phyloP scores from a whole-genome alignment of 2,329 filamentous ascomycete genomes.

The Periconia sp. region DNA sequence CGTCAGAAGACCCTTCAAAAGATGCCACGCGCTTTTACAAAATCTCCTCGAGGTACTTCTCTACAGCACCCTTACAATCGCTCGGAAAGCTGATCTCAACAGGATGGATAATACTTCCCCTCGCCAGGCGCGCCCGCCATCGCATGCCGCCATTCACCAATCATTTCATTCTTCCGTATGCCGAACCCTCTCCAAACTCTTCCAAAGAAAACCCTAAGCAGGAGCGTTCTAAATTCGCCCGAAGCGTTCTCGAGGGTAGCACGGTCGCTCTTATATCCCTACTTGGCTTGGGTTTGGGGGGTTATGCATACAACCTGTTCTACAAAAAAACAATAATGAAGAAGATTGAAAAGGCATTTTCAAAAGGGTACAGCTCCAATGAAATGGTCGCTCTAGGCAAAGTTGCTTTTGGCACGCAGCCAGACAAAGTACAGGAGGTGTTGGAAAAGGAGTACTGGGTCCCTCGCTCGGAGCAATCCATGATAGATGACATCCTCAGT shows the following conservation, averaged over 20 bases:
- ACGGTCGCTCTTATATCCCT: slow-evolving; percentile 38
- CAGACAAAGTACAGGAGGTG: slow-evolving; percentile 29
- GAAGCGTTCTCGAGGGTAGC: slow-evolving; percentile 38
- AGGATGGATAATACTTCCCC: slow-evolving; percentile 35
- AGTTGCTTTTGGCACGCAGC: slow-evolving; percentile 30
- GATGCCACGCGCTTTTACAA: slow-evolving; percentile 28
- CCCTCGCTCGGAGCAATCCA: slow-evolving; percentile 73
- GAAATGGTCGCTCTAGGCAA: slow-evolving; percentile 34
- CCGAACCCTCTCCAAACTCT: not conserved
- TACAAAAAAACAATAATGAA: slow-evolving; percentile 33
- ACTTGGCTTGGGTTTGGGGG: slow-evolving; percentile 34
- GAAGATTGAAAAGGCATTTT: slow-evolving; percentile 40
- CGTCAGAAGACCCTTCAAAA: not conserved
- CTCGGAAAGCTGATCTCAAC: slow-evolving; percentile 6
- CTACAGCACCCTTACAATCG: too few relatives aligned
- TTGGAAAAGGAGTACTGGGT: slow-evolving; percentile 72
- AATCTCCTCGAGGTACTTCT: slow-evolving; percentile 20
- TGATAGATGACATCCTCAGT: slow-evolving; percentile 77
- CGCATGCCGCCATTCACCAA: slow-evolving; percentile 15
- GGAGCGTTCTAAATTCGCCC: slow-evolving; percentile 31
- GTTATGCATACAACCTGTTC: slow-evolving; percentile 37
- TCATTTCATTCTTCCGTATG: slow-evolving; percentile 6
- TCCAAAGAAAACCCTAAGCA: slow-evolving; percentile 7
- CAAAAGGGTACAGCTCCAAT: slow-evolving; percentile 36
- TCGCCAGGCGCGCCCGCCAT: slow-evolving; percentile 22